These are phyloP conservation scores for Cladosporium sp. DNA, from an alignment of 2,329 filamentous ascomycete species.

Conservation along the genomic window DNA sequence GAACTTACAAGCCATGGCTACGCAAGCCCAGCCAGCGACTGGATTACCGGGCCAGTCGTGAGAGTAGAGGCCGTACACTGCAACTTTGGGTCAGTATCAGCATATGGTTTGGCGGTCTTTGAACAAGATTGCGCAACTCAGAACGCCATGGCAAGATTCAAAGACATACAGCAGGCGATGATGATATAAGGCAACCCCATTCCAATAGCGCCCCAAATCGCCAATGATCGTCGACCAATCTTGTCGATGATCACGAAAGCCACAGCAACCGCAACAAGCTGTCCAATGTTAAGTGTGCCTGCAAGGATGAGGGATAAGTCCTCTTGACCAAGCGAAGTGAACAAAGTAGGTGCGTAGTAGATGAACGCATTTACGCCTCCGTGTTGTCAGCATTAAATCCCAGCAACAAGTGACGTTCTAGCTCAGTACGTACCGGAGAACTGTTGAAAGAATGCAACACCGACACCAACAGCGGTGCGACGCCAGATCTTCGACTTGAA, in stretches of 20 bases:
- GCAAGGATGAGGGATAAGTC: conserved; percentile 32
- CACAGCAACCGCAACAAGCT: conserved; percentile 34
- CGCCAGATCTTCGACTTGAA: conserved; percentile 35
- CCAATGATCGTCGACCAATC: conserved; percentile 34
- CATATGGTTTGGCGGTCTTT: too few relatives aligned
- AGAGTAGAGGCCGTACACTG: too few relatives aligned
- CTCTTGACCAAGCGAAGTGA: conserved; percentile 32
- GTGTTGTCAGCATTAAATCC: too few relatives aligned
- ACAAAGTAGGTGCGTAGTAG: conserved; percentile 44
- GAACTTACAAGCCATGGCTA: too few relatives aligned
- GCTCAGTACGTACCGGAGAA: too few relatives aligned
- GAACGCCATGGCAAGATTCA: too few relatives aligned
- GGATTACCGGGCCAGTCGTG: too few relatives aligned
- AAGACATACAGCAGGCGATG: too few relatives aligned
- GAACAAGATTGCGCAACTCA: too few relatives aligned
- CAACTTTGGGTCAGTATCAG: too few relatives aligned
- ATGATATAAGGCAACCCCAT: too few relatives aligned
- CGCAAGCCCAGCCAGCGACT: too few relatives aligned
- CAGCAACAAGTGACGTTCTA: background rate
- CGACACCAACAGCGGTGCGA: background rate
- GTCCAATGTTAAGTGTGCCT: conserved; percentile 35
- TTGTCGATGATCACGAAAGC: conserved; percentile 34
- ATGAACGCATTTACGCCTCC: conserved; percentile 24
- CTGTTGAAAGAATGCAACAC: background rate
- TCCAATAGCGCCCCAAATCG: conserved; percentile 37